Conservation (phyloP, 768 basidiomycete genomes). For the Amanita exitialis region DNA sequence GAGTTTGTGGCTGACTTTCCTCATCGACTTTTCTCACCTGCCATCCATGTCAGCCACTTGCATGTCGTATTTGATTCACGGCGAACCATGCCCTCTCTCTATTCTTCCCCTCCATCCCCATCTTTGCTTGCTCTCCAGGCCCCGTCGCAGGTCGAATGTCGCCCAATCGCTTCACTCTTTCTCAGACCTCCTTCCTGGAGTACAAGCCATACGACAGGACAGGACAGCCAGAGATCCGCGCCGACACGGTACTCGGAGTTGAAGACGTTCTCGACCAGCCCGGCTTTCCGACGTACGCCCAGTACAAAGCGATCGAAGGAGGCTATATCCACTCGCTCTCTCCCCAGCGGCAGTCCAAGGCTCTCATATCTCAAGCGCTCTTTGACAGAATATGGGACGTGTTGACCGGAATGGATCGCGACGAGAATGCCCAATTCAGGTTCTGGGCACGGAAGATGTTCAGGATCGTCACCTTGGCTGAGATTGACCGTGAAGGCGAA, state of each 20-base stretch:
- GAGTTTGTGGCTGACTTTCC: neutral
- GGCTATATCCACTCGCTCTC: slow-evolving; percentile 51
- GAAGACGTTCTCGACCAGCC: slow-evolving; percentile 14
- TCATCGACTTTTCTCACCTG: neutral
- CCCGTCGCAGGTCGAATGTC: neutral
- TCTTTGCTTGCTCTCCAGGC: neutral
- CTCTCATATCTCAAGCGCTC: slow-evolving; percentile 59
- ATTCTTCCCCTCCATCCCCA: neutral
- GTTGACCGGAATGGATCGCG: slow-evolving; percentile 33
- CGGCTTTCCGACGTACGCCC: slow-evolving; percentile 53
- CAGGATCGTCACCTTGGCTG: slow-evolving; percentile 22
- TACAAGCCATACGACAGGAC: neutral
- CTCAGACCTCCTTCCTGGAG: neutral
- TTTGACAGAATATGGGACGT: slow-evolving; percentile 70
- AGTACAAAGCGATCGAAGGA: slow-evolving; percentile 49
- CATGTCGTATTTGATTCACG: neutral
- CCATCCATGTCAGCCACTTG: neutral
- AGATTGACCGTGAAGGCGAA: neutral
- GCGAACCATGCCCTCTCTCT: neutral
- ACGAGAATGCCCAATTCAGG: slow-evolving; percentile 59
- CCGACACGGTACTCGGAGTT: neutral
- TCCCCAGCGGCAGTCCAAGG: slow-evolving; percentile 47
- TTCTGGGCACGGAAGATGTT: slow-evolving; percentile 87
- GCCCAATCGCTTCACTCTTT: neutral
- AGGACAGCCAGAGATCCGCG: neutral